Evolutionary conservation across 2,329 filamentous ascomycete species (phyloP), one percentile per base, ranked within the genome.

Genomic region (Aspergillus terreus): DNA sequence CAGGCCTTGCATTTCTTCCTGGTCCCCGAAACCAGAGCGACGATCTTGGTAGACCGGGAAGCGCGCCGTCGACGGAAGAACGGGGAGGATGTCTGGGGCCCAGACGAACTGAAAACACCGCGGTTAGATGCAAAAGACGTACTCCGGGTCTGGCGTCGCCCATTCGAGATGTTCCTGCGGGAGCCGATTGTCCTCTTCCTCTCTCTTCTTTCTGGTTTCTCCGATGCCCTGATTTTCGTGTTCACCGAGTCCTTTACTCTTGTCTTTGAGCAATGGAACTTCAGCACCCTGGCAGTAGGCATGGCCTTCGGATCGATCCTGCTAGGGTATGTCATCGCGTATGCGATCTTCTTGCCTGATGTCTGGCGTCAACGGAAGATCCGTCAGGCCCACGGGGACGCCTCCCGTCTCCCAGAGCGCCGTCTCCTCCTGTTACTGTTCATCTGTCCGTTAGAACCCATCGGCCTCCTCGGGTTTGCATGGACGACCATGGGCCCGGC

Each of bases 131-230:
- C 56, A 15, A 57, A 57, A 10, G 62, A 64, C 49, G 52, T 58
- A 6, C 50, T 56, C 12, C 56, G 64, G 46, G 82, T 81, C 4
- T 84, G 81, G 81, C 58, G 73, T 15, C 82, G 85, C 0, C 85
- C 86, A 0, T 89, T 88, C 71, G 78, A 78, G 63, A 87, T 89
- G 82, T 85, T 89, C 62, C 54, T 86, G 25, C 86, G 81, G 1
- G 86, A 90, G 71, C 86, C 86, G 4, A 90, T 90, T 47, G 86
- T 89, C 9, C 72, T 86, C 10, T 81, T 79, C 15, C 72, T 89
- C 10, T 88, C 86, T 1, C 78, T 88, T 0, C 80, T 89, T 4
- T 84, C 80, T 6, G 86, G 86, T 25, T 89, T 89, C 74, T 82
- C 80, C 17, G 86, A 89, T 54, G 84, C 85, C 11, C 78, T 90